Base-by-base conservation (phyloP, 2,329 filamentous ascomycete genomes). In the Triangularia setosa region DNA sequence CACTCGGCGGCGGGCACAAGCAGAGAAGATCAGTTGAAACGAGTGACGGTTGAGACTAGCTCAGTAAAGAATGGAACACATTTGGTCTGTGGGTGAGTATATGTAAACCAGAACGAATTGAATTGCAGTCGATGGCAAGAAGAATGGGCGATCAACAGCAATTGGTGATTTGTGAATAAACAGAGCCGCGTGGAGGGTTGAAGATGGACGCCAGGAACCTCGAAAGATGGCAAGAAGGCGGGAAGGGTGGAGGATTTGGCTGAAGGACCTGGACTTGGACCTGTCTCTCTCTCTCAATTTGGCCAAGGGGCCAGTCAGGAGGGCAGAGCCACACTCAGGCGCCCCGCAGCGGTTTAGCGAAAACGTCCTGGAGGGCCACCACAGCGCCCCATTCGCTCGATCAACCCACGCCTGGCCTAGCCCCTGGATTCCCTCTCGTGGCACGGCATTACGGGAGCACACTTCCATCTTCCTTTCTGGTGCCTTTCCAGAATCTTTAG, bases 41-140 rank as follows among this genome's bases (percentile, higher is more conserved):
- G 70, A 73, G 68, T 69, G 72, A 72, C 69, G 68, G 65, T 48
- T 60, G 69, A 72, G 71, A 63, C 71, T 72, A 69, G 69, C 71
- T 73, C 71, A 67, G 64, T 57, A 63, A 44, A 28, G 30, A 58
- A 63, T 52, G 55, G 48, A 61, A 21, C 62, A 54, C 28, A 55
- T 21, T 40, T 25, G 16, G 3, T 48, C 11, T 48, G 5, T 35
- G 24, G 24, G 24, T 12, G 24, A 24, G 24, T 11, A 33, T 52
- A 40, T 23, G 30, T 28, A n/a, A 16, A 27, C 12, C 53, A 21
- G 4, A 48, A 28, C 48, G 58, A 24, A 44, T 44, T 18, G 12
- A 57, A 60, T 52, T 59, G 23, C 25, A 27, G 48, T 27, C 16
- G 63, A n/a, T 54, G 40, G 35, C 60, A 40, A 57, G 58, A 40